These are phyloP conservation scores for Botrytis sinoallii DNA, from an alignment of 2,329 filamentous ascomycete genomes.

Conservation along the genomic window DNA sequence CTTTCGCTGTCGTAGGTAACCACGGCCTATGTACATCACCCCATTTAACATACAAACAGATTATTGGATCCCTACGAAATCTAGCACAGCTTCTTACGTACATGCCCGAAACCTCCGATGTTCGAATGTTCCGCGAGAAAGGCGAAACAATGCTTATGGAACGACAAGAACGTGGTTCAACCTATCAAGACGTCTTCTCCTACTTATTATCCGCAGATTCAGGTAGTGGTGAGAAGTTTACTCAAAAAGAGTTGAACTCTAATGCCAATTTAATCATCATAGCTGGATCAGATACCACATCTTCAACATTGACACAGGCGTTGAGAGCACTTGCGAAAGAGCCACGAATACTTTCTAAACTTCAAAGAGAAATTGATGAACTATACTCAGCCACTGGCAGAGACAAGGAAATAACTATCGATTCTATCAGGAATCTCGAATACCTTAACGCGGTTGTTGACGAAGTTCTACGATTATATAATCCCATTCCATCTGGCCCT, in stretches of 20 bases:
- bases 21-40: not conserved
- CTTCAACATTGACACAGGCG: constrained; percentile 14
- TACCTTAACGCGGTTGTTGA: constrained; percentile 25
- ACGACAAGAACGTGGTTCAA: constrained; percentile 20
- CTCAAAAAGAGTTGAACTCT: constrained; percentile 21
- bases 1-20: constrained; percentile 15
- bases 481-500: constrained; percentile 21
- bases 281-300: constrained; percentile 22
- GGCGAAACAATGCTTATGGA: constrained; percentile 21
- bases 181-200: constrained; percentile 23
- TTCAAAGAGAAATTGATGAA: constrained; percentile 23
- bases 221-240: constrained; percentile 19
- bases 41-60: not conserved
- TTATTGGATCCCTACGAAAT: constrained; percentile 20
- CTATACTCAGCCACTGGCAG: not conserved
- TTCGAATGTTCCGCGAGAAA: constrained; percentile 19
- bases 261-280: constrained; percentile 25
- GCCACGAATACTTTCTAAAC: constrained; percentile 17
- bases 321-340: constrained; percentile 18
- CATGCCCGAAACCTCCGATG: constrained; percentile 20
- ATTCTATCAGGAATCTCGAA: constrained; percentile 16
- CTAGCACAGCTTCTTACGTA: constrained; percentile 20
- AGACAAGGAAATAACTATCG: constrained; percentile 13
- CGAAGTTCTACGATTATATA: constrained; percentile 23
- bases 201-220: constrained; percentile 21